phyloP scores from a whole-genome alignment of 1,139 yeast genomes.

The Hyphopichia burtonii region DNA sequence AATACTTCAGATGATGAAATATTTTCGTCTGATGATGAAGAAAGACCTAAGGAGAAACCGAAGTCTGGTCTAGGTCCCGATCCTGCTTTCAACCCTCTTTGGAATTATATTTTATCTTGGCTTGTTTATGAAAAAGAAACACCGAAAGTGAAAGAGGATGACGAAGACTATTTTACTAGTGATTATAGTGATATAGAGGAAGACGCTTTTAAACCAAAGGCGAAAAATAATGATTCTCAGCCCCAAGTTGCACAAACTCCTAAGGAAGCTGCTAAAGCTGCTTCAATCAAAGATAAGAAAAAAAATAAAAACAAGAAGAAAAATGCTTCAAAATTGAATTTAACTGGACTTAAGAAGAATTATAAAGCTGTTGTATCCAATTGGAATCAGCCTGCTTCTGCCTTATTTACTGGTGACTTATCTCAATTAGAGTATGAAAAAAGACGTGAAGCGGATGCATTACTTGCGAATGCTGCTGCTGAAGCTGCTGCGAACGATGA shows the following conservation, averaged over 20 bases:
- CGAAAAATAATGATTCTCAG: slow-evolving; percentile 1
- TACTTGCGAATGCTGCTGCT: slow-evolving; percentile 2
- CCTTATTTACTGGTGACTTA: slow-evolving; percentile 13
- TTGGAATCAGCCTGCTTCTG: slow-evolving; percentile 38
- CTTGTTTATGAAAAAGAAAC: slow-evolving; percentile 23
- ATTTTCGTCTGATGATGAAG: slow-evolving; percentile 8
- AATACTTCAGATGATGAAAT: slow-evolving; percentile 2
- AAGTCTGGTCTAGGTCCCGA: slow-evolving; percentile 18
- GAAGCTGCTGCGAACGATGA: background rate
- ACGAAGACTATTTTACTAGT: slow-evolving; percentile 3
- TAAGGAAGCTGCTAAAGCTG: background rate
- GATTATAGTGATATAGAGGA: slow-evolving; percentile 8
- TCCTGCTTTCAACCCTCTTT: slow-evolving; percentile 33
- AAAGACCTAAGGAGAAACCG: slow-evolving; percentile 3
- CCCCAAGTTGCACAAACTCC: background rate
- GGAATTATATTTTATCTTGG: slow-evolving; percentile 42
- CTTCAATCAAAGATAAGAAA: slow-evolving; percentile 1
- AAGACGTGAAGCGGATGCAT: slow-evolving; percentile 2
- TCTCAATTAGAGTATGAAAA: background rate
- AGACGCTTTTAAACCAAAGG: slow-evolving; percentile 4
- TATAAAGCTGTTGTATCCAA: slow-evolving; percentile 23
- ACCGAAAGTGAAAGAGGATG: background rate
- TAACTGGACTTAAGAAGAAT: slow-evolving; percentile 20
- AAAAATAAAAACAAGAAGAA: slow-evolving; percentile 8
- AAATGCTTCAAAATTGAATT: slow-evolving; percentile 7